These are phyloP conservation scores for Blastomyces emzantsi DNA, from an alignment of 2,329 filamentous ascomycete species.

Conservation along the genomic window DNA sequence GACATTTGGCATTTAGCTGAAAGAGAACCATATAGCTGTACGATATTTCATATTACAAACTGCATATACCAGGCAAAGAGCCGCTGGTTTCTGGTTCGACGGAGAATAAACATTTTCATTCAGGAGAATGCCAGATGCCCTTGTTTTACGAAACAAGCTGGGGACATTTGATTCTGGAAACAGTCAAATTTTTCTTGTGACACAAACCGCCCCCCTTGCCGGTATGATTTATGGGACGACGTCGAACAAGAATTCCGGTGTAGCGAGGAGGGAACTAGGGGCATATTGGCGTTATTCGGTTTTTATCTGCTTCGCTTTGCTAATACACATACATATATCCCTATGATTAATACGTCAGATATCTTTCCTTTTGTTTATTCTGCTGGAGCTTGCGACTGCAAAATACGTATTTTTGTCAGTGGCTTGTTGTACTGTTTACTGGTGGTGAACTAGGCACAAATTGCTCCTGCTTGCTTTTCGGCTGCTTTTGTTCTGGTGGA, in stretches of 20 bases:
- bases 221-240: background rate
- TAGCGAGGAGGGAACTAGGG: background rate
- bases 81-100: background rate
- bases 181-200: background rate
- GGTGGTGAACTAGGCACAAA: background rate
- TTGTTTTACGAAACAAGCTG: background rate
- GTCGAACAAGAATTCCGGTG: background rate
- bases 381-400: background rate
- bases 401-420: background rate
- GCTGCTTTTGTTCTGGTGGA: background rate
- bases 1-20: background rate
- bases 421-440: background rate
- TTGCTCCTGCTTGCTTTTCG: background rate
- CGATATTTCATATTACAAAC: background rate
- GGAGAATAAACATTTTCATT: background rate
- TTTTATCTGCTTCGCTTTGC: background rate
- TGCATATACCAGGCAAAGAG: background rate
- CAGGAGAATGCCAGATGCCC: background rate
- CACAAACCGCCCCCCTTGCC: background rate
- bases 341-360: background rate
- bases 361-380: background rate
- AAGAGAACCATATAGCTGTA: background rate
- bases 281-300: conserved; percentile 5
- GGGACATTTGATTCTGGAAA: background rate
- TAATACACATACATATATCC: background rate